Conservation (phyloP, 2,329 filamentous ascomycete genomes). For the Sporothrix curviconia region DNA sequence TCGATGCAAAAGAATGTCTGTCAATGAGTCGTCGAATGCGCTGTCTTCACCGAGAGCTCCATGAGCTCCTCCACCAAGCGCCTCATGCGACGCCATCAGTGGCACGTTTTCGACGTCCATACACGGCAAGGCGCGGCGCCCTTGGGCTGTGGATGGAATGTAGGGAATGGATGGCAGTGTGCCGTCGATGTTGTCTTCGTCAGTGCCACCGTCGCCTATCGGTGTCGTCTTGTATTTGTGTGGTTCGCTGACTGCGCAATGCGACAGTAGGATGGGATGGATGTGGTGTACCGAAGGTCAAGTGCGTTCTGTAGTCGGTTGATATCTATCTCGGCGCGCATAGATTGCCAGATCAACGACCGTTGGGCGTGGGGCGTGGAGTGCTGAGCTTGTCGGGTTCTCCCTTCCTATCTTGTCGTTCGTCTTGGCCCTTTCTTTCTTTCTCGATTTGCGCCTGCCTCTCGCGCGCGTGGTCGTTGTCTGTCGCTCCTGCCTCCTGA, state of each 20-base stretch:
- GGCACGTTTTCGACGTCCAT: slow-evolving; percentile 22
- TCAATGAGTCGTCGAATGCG: slow-evolving; percentile 1
- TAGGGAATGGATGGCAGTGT: not conserved
- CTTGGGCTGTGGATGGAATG: too few species aligned
- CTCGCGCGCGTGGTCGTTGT: not conserved
- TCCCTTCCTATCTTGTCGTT: not conserved
- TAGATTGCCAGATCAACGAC: not conserved
- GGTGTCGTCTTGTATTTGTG: too few species aligned
- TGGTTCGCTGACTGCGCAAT: too few species aligned
- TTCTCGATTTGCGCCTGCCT: not conserved
- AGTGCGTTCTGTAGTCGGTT: too few species aligned
- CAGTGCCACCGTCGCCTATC: too few species aligned
- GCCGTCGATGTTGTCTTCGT: not conserved
- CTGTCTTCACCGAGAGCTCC: slow-evolving; percentile 1
- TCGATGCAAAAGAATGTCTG: not conserved
- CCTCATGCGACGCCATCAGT: slow-evolving; percentile 15
- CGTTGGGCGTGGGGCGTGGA: not conserved
- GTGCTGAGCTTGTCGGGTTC: not conserved
- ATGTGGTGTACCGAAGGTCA: too few species aligned
- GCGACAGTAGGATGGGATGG: too few species aligned
- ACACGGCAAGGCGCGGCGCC: not conserved
- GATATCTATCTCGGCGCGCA: too few species aligned
- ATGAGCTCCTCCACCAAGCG: not conserved
- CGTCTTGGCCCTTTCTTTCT: not conserved
- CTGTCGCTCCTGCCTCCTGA: slow-evolving; percentile 3